A percentile compares a stretch with the other conserved stretches of the same genome.
Evolutionary conservation across 495 filamentous ascomycete genomes (phyloP).

Genomic region (Neurospora discreta): DNA sequence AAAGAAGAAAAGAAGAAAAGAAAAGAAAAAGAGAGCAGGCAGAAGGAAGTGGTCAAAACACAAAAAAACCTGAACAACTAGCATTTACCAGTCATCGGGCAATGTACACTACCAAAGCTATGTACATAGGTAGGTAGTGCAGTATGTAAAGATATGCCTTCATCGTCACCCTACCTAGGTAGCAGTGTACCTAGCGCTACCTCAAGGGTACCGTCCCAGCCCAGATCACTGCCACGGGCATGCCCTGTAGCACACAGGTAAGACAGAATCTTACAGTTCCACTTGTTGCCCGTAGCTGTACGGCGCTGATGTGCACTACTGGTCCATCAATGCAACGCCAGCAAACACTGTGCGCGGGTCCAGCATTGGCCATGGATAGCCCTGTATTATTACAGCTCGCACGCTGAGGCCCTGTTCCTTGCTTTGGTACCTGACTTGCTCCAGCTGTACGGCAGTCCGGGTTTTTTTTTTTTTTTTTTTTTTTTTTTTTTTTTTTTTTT

Average conservation of each 20-base stretch:
- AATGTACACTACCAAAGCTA: too few species aligned
- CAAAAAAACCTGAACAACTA: background rate
- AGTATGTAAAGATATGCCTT: background rate
- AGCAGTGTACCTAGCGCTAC: background rate
- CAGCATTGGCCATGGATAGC: background rate
- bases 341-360: background rate
- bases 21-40: background rate
- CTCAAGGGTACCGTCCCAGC: background rate
- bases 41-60: background rate
- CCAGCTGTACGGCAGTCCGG: background rate
- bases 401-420: background rate
- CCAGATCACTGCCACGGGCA: background rate
- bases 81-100: background rate
- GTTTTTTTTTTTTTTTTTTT: background rate
- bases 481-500: background rate
- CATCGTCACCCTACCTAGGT: background rate
- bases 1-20: background rate
- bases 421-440: background rate
- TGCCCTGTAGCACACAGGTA: background rate
- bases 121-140: too few species aligned
- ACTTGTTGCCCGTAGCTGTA: background rate
- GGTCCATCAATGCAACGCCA: background rate
- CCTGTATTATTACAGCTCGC: background rate
- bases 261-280: background rate
- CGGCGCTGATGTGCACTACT: background rate